A percentile compares a stretch with the other conserved stretches of the same genome.
phyloP scores from a whole-genome alignment of 768 basidiomycete species.

The Psilocybe azurescens region DNA sequence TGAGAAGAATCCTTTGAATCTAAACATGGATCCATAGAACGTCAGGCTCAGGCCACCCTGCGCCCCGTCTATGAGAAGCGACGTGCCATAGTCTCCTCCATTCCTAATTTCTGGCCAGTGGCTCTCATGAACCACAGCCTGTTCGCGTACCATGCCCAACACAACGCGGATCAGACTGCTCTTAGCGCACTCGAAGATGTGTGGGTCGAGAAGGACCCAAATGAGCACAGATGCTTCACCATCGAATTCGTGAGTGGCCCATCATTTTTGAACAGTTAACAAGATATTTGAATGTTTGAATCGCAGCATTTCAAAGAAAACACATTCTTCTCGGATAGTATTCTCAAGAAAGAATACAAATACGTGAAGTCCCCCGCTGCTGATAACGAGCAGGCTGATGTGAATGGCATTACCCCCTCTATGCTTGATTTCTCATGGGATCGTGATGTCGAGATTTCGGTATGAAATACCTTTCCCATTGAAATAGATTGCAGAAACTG shows the following conservation, averaged over 20 bases:
- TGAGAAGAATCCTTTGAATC: neutral
- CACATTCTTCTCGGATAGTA: constrained; percentile 77
- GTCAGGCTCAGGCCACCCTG: constrained; percentile 61
- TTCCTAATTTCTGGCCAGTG: constrained; percentile 86
- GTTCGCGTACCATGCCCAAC: constrained; percentile 70
- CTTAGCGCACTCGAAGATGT: constrained; percentile 85
- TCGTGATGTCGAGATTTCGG: constrained; percentile 70
- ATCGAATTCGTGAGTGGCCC: constrained; percentile 81
- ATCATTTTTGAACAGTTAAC: neutral
- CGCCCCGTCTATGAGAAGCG: constrained; percentile 72
- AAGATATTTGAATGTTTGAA: constrained; percentile 2
- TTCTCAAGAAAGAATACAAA: constrained; percentile 85
- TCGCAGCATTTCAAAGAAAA: constrained; percentile 84
- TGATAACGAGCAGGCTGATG: constrained; percentile 63
- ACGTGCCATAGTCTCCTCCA: constrained; percentile 65
- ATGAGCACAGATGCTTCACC: constrained; percentile 82
- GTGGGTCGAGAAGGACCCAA: constrained; percentile 76
- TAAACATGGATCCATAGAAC: constrained; percentile 49
- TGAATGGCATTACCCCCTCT: constrained; percentile 74
- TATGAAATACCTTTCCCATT: constrained; percentile 34
- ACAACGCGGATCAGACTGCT: constrained; percentile 79
- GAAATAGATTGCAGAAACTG: neutral
- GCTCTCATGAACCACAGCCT: constrained; percentile 77
- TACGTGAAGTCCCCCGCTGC: constrained; percentile 60
- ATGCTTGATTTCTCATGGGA: constrained; percentile 87